Evolutionary conservation across 108 stramenopile genomes (phyloP).

Genomic region (Stephanodiscus triporus): DNA sequence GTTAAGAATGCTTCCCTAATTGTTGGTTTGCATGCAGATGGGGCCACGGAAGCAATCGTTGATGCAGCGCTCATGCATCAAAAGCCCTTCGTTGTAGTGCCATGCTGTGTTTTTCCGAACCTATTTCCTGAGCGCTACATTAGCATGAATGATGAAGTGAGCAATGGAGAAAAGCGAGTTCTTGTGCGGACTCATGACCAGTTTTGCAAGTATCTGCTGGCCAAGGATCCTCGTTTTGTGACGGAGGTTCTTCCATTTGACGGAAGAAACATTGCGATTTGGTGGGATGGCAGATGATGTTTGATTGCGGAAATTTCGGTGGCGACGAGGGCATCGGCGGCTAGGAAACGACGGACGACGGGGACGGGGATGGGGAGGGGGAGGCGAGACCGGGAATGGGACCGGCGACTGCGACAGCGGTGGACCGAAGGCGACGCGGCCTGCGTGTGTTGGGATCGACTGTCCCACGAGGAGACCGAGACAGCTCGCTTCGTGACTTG

Average conservation of each 20-base stretch:
- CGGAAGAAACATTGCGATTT: slow-evolving; percentile 69
- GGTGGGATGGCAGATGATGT: slow-evolving; percentile 46
- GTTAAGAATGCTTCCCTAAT: slow-evolving; percentile 61
- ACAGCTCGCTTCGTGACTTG: no score
- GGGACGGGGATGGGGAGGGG: no score
- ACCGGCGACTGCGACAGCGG: no score
- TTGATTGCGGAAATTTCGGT: neutral
- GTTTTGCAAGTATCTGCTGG: slow-evolving; percentile 74
- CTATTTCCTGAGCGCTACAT: slow-evolving; percentile 56
- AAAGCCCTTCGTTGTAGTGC: slow-evolving; percentile 86
- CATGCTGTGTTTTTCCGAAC: slow-evolving; percentile 89
- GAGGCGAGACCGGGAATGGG: no score
- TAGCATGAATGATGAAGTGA: slow-evolving; percentile 13
- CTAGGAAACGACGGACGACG: no score
- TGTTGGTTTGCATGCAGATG: slow-evolving; percentile 87
- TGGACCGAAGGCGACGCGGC: no score
- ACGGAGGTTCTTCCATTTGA: slow-evolving; percentile 57
- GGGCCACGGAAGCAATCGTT: slow-evolving; percentile 88
- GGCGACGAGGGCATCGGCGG: no score
- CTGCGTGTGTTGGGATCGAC: no score
- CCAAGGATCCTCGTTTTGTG: slow-evolving; percentile 39
- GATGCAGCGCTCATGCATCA: slow-evolving; percentile 69
- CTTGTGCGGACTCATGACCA: slow-evolving; percentile 81
- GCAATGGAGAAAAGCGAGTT: slow-evolving; percentile 23
- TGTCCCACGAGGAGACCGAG: no score